Evolutionary conservation across 2,329 filamentous ascomycete genomes (phyloP).

Genomic region (Colletotrichum musae): DNA sequence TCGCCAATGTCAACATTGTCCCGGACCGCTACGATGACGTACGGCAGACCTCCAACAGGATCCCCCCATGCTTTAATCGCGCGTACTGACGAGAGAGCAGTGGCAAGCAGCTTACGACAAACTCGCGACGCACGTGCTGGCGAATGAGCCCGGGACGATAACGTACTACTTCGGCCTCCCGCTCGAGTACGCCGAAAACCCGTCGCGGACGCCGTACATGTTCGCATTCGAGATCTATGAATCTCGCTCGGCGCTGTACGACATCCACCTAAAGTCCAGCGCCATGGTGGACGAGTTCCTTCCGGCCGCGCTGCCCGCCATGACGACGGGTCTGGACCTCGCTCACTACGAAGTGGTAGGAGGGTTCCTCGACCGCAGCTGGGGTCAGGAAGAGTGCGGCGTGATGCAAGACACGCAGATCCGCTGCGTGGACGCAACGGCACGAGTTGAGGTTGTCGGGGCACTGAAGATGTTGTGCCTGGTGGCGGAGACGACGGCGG

Average conservation of each 20-base stretch:
- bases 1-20: conserved; percentile 54
- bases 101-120: conserved; percentile 58
- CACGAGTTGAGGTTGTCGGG: conserved; percentile 39
- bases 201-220: conserved; percentile 44
- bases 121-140: conserved; percentile 53
- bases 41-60: conserved; percentile 3
- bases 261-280: conserved; percentile 44
- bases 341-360: conserved; percentile 44
- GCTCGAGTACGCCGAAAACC: conserved; percentile 43
- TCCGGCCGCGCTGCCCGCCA: conserved; percentile 41
- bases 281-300: conserved; percentile 44
- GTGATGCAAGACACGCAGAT: conserved; percentile 46
- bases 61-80: background rate
- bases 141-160: conserved; percentile 52
- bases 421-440: conserved; percentile 32
- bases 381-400: conserved; percentile 43
- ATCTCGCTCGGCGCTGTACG: conserved; percentile 43
- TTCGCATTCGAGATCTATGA: conserved; percentile 45
- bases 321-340: conserved; percentile 46
- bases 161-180: conserved; percentile 61
- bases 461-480: conserved; percentile 41
- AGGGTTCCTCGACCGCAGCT: conserved; percentile 44
- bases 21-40: conserved; percentile 53
- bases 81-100: conserved; percentile 42
- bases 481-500: conserved; percentile 34